Evolutionary conservation across 2,329 filamentous ascomycete genomes (phyloP), one percentile per base, ranked within the genome.

Genomic region (Hymenoscyphus albidus): DNA sequence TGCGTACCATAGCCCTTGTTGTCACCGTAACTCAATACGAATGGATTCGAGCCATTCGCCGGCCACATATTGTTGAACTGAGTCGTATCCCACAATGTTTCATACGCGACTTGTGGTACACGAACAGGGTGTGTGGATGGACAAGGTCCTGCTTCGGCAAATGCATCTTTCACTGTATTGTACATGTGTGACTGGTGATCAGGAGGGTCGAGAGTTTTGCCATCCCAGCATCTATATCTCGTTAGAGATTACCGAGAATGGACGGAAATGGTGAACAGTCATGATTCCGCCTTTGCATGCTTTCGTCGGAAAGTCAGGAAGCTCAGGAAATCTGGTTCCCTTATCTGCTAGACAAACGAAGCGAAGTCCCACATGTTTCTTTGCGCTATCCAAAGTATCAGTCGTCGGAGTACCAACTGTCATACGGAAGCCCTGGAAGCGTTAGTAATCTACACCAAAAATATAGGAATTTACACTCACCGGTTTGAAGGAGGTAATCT

Each of bases 351-450:
- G 77, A 69, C 86, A 89, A 64, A 80, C 80, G 70, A 82, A 85
- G 59, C 78, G 82, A 56, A 87, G 80, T 42, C 84, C 86, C 42
- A 48, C n/a, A 16, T 58, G 57, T 18, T 31, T 27, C n/a, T 54
- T 48, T 57, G 48, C 71, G 70, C 62, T 84, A 77, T 60, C 80
- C 79, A 1, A 78, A 76, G 81, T 81, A 66, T 85, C 81, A 69
- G 79, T 78, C 65, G 74, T 77, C 0, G 83, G 78, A 69, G 85
- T 80, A 44, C 88, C 88, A 7, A 86, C 85, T 48, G 89, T 66
- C 85, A 90, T 89, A 61, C 86, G 85, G 70, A 90, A 86, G 60
- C 81, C 85, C 38, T 80, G 74, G 1, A 85, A 86, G 69, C 86
- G 9, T 63, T 18, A 65, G 62, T 51, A 18, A 3, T 12, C 7